phyloP scores from a whole-genome alignment of 257 asterid species.

The Lavandula angustifolia region DNA sequence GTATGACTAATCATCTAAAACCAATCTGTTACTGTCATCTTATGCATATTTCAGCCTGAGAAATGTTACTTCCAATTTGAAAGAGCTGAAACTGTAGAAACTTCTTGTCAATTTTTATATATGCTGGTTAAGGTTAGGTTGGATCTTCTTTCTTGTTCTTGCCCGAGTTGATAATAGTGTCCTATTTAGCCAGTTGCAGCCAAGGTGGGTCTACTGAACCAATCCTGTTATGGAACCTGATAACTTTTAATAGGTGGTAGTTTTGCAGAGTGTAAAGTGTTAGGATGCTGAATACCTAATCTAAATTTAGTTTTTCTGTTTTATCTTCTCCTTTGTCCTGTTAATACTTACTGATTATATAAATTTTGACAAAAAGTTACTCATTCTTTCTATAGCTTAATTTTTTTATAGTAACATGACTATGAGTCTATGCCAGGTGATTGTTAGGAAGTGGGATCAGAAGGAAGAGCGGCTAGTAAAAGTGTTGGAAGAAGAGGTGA shows the following conservation, averaged over 20 bases:
- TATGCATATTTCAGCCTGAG: constrained; percentile 3
- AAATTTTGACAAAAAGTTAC: background rate
- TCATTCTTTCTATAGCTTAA: constrained; percentile 13
- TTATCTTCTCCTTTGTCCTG: background rate
- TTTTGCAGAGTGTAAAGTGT: background rate
- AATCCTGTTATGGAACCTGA: constrained; percentile 9
- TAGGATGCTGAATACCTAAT: constrained; percentile 2
- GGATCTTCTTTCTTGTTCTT: constrained; percentile 10
- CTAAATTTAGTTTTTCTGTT: constrained; percentile 3
- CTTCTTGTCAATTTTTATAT: background rate
- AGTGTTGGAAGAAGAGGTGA: constrained; percentile 79
- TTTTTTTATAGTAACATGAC: constrained; percentile 20
- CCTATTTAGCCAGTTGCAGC: background rate
- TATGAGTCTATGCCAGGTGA: constrained; percentile 52
- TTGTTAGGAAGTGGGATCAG: constrained; percentile 79
- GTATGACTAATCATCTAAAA: too few relatives aligned
- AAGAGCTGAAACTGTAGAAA: constrained; percentile 2
- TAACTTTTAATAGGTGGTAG: background rate
- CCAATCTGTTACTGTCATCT: background rate
- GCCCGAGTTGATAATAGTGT: background rate
- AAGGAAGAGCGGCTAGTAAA: constrained; percentile 67
- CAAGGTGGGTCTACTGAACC: background rate
- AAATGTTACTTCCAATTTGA: background rate
- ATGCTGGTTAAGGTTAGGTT: constrained; percentile 6
- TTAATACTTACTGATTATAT: constrained; percentile 8